These are phyloP conservation scores for Lactarius vividus DNA, from an alignment of 768 basidiomycete genomes.

Conservation along the genomic window DNA sequence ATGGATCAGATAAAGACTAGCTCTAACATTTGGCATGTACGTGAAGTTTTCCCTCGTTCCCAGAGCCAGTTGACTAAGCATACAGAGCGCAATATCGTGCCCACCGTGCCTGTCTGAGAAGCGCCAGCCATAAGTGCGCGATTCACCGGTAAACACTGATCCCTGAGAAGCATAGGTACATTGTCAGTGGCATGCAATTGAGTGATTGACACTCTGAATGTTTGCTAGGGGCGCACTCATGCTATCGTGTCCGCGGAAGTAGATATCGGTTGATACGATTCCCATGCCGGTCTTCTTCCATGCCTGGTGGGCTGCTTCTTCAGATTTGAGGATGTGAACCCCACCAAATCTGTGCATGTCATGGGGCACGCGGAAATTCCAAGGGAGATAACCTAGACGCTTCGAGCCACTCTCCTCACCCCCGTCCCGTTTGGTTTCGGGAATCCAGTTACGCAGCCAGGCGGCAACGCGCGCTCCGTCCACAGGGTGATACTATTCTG, in stretches of 20 bases:
- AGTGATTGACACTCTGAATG: conserved; percentile 16
- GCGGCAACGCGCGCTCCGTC: neutral
- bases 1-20: conserved; percentile 1
- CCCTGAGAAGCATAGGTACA: neutral
- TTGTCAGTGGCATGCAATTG: neutral
- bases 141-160: neutral
- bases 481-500: neutral
- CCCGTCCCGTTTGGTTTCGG: neutral
- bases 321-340: conserved; percentile 1
- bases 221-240: neutral
- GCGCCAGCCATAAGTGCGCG: neutral
- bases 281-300: conserved; percentile 10
- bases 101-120: neutral
- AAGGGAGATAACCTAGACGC: conserved; percentile 1
- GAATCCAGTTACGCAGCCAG: neutral
- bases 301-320: conserved; percentile 2
- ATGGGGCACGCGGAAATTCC: neutral
- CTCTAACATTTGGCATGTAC: conserved; percentile 2
- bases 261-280: neutral
- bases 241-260: neutral
- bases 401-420: neutral
- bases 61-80: neutral
- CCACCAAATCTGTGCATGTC: conserved; percentile 8
- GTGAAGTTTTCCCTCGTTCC: neutral
- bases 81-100: neutral